Evolutionary conservation across 805 yeast species (phyloP), one percentile per base, ranked within the genome.

Genomic region (Henningerozyma blattae): DNA sequence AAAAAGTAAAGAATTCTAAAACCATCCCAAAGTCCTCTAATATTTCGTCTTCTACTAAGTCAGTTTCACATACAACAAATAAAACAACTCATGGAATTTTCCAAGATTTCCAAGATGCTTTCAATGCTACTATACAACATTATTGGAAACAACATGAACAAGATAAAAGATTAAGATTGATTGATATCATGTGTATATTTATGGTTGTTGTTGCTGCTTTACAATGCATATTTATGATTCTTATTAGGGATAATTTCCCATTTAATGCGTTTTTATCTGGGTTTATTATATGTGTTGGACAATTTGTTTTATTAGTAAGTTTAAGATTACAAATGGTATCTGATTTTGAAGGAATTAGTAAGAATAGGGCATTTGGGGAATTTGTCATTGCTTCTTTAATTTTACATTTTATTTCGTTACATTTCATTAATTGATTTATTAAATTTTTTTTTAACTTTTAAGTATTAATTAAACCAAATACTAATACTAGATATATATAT

Each of bases 211-310:
- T 84, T 39, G 98, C 94, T 1, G 60, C 70, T 1, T 57, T 82
- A 19, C 97, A 91, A 59, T 85, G 86, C 52, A 61, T 66, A 4
- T 89, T 86, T 57, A 81, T 82, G 44, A 45, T 77, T 28, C 40
- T 85, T 12, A 73, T 86, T 30, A 94, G 96, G 32, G 61, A 56
- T 25, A 84, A 74, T 47, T 91, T 80, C 70, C 99, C 99, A 14
- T 91, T 91, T 70, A 91, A 91, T 60, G 97, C 95, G 17, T 91
- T 91, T 54, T 67, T 91, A 39, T 89, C 94, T 15, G 97, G 97
- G 1, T 91, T 91, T 54, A 72, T 80, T 35, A 65, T 85, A 16
- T 83, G 96, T 30, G 96, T 91, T 33, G 97, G 94, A 12, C 97
- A 91, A 58, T 91, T 91, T 56, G 97, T 91, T 18, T 69, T 91